Conservation (phyloP, 2,329 filamentous ascomycete genomes). For the Alternaria infectoria region DNA sequence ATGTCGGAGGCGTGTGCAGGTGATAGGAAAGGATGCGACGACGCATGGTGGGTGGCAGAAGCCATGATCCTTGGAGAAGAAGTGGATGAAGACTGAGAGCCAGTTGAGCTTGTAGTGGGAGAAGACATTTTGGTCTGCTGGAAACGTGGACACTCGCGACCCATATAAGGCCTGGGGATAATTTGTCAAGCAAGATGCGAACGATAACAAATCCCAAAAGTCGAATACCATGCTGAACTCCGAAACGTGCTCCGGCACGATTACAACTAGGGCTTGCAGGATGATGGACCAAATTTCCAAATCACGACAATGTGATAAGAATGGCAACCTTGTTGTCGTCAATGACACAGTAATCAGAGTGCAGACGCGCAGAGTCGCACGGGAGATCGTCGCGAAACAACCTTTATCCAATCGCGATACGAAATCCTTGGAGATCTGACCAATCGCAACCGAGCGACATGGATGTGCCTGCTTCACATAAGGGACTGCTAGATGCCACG, state of each 20-base stretch:
- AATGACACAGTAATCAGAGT: neutral
- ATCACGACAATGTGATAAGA: neutral
- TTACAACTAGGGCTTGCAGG: conserved; percentile 2
- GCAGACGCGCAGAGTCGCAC: neutral
- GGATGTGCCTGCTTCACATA: conserved; percentile 1
- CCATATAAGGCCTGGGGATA: conserved; percentile 18
- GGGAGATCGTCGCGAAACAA: neutral
- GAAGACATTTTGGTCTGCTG: conserved; percentile 18
- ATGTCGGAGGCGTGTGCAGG: conserved; percentile 38
- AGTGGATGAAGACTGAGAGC: conserved; percentile 24
- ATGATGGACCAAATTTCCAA: conserved; percentile 3
- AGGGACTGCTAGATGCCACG: conserved; percentile 1
- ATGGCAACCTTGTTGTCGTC: neutral
- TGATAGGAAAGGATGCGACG: conserved; percentile 36
- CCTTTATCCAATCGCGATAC: conserved; percentile 11
- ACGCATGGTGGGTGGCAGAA: conserved; percentile 18
- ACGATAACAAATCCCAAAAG: neutral
- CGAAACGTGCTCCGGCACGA: conserved; percentile 6
- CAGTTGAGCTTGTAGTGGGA: conserved; percentile 16
- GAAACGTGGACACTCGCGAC: neutral
- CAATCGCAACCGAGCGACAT: conserved; percentile 1
- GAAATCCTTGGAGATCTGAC: neutral
- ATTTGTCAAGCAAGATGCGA: conserved; percentile 25
- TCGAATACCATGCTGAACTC: neutral
- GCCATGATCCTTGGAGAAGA: conserved; percentile 27